These are phyloP conservation scores for Coemansia sp. DNA, from an alignment of 192 early-diverging fungal species.

Conservation along the genomic window DNA sequence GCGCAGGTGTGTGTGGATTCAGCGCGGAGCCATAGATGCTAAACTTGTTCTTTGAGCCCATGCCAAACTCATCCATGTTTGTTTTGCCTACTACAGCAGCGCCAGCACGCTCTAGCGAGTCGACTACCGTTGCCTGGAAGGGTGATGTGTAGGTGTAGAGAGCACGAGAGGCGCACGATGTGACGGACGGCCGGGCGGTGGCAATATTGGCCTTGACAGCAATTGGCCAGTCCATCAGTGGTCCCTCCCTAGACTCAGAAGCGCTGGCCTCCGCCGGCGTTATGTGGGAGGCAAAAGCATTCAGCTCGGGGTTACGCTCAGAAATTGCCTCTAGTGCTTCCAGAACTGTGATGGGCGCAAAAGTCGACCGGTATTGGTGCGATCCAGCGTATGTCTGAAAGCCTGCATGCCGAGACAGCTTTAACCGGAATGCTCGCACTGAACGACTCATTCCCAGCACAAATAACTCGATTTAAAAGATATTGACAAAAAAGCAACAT, in stretches of 20 bases:
- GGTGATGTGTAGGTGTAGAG: conserved; percentile 55
- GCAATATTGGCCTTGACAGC: conserved; percentile 84
- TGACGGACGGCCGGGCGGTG: conserved; percentile 57
- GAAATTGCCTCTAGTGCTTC: conserved; percentile 14
- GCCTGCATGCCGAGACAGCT: neutral
- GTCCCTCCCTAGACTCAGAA: conserved; percentile 6
- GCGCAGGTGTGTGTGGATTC: conserved; percentile 17
- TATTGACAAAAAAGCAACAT: neutral
- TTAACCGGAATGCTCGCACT: neutral
- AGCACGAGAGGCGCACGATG: conserved; percentile 75
- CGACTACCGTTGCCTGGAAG: conserved; percentile 66
- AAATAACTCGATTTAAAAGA: neutral
- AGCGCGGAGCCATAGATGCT: conserved; percentile 34
- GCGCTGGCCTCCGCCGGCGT: neutral
- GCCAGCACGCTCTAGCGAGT: conserved; percentile 60
- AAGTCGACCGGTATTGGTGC: neutral
- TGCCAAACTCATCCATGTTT: conserved; percentile 98
- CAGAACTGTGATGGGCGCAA: conserved; percentile 3
- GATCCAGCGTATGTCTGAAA: neutral
- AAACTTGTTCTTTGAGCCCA: conserved; percentile 64
- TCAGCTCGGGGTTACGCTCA: conserved; percentile 21
- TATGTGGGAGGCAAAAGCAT: conserved; percentile 12
- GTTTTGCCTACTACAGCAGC: conserved; percentile 73
- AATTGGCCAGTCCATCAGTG: conserved; percentile 66
- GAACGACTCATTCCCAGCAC: neutral